A percentile compares a stretch with the other conserved stretches of the same genome.
These are phyloP conservation scores for Eimeria maxima DNA, from an alignment of 169 alveolate species.

Conservation along the genomic window DNA sequence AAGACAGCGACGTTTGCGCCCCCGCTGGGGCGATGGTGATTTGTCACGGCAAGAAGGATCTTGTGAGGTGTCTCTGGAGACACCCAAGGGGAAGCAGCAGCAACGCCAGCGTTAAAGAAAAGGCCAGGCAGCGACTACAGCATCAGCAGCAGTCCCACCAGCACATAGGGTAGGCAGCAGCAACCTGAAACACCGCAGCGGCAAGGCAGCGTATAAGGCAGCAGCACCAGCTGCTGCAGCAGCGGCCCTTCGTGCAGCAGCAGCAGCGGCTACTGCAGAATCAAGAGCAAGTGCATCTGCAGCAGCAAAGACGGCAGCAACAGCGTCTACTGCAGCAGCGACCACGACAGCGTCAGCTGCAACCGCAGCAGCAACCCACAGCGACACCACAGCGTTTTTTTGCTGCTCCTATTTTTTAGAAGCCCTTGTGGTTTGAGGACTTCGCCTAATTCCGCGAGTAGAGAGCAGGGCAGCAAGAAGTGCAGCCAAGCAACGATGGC, in stretches of 20 bases:
- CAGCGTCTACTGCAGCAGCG: too few relatives aligned
- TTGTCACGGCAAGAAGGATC: slow-evolving; percentile 86
- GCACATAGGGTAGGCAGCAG: slow-evolving; percentile 48
- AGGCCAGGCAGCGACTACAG: slow-evolving; percentile 67
- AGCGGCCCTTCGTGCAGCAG: neutral
- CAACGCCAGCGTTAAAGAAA: neutral
- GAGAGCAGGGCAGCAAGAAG: neutral
- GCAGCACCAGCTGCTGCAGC: slow-evolving; percentile 31
- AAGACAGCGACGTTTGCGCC: slow-evolving; percentile 90
- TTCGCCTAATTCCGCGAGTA: neutral
- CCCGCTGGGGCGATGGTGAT: slow-evolving; percentile 95
- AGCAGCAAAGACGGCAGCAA: too few relatives aligned
- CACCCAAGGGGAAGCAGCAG: neutral
- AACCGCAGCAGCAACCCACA: slow-evolving; percentile 37
- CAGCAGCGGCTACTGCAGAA: neutral
- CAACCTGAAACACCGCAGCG: slow-evolving; percentile 26
- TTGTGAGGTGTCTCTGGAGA: slow-evolving; percentile 9
- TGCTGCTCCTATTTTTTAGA: neutral
- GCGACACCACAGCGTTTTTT: slow-evolving; percentile 31
- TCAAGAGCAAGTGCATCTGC: too few relatives aligned
- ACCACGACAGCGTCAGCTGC: neutral
- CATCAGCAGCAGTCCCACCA: slow-evolving; percentile 51
- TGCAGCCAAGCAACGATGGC: neutral
- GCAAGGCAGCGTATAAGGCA: slow-evolving; percentile 7
- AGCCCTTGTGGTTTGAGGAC: neutral